phyloP scores from a whole-genome alignment of 2,329 filamentous ascomycete species.

The Tolypocladium guangdongense region DNA sequence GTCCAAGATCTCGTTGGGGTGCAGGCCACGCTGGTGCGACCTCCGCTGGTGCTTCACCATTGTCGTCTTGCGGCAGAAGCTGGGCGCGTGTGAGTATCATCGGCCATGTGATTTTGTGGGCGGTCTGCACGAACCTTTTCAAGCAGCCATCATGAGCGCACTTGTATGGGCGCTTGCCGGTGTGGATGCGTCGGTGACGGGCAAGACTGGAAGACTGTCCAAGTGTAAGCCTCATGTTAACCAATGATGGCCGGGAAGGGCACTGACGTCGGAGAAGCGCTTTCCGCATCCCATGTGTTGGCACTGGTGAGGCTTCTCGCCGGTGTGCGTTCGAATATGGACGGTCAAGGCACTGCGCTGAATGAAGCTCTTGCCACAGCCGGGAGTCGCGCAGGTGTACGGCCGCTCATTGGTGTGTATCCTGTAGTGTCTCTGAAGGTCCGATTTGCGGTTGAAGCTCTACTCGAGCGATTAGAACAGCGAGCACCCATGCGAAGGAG shows the following conservation, averaged over 20 bases:
- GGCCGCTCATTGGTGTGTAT: constrained; percentile 64
- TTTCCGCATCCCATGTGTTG: constrained; percentile 55
- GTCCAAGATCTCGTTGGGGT: constrained; percentile 41
- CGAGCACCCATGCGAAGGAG: neutral
- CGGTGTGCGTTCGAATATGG: constrained; percentile 59
- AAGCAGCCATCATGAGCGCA: constrained; percentile 50
- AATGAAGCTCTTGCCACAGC: constrained; percentile 61
- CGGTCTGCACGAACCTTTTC: constrained; percentile 38
- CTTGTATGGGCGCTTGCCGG: constrained; percentile 55
- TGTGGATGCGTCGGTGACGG: constrained; percentile 54
- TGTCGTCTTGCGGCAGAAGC: constrained; percentile 63
- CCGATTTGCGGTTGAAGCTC: constrained; percentile 65
- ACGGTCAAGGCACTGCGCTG: constrained; percentile 60
- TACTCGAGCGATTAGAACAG: constrained; percentile 16
- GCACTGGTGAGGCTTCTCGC: constrained; percentile 62
- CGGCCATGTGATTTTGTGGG: too few relatives aligned
- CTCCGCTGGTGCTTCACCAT: constrained; percentile 58
- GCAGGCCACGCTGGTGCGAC: constrained; percentile 47
- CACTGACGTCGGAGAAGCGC: constrained; percentile 56
- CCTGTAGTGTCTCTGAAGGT: constrained; percentile 57
- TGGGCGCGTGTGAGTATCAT: constrained; percentile 19
- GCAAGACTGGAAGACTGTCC: constrained; percentile 52
- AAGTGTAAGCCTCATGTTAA: neutral
- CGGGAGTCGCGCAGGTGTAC: constrained; percentile 48
- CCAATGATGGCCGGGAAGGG: neutral